Evolutionary conservation across 2,329 filamentous ascomycete genomes (phyloP).

Genomic region (Niveomyces coronatus): DNA sequence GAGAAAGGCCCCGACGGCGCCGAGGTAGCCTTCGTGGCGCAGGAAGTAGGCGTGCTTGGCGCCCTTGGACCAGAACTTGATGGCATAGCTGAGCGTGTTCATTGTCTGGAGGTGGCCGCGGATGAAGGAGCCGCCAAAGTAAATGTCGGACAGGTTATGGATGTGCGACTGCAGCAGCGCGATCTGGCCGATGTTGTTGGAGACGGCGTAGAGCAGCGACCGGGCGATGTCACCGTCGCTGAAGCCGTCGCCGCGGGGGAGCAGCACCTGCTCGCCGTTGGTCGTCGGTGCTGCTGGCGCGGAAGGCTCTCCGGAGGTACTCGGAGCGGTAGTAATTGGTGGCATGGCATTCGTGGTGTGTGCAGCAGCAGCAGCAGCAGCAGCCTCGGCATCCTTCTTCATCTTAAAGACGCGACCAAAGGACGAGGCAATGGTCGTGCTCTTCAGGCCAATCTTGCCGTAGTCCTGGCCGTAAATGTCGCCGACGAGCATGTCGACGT

Average conservation of each 20-base stretch:
- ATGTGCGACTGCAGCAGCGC: constrained; percentile 96
- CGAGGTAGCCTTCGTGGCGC: constrained; percentile 90
- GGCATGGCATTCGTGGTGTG: too few relatives aligned
- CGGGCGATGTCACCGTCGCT: constrained; percentile 76
- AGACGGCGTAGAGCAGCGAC: constrained; percentile 87
- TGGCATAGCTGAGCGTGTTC: constrained; percentile 92
- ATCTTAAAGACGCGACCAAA: constrained; percentile 96
- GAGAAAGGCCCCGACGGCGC: constrained; percentile 86
- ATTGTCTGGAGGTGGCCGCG: constrained; percentile 94
- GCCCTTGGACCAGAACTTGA: constrained; percentile 94
- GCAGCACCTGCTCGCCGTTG: constrained; percentile 17
- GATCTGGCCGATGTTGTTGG: constrained; percentile 97
- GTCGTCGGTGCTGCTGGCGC: constrained; percentile 10
- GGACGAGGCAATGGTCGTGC: constrained; percentile 87
- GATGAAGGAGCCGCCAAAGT: constrained; percentile 96
- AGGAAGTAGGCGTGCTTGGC: constrained; percentile 93
- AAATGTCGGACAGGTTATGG: constrained; percentile 82
- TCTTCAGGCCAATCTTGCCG: constrained; percentile 90
- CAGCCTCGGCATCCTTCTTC: constrained; percentile 72
- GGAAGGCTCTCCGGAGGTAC: too few relatives aligned
- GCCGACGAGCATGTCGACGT: constrained; percentile 92
- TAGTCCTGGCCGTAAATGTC: constrained; percentile 98
- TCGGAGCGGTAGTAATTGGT: too few relatives aligned
- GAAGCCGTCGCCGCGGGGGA: constrained; percentile 43
- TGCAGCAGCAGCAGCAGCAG: constrained; percentile 46